phyloP scores from a whole-genome alignment of 2,329 filamentous ascomycete genomes.

The Cladophialophora immunda region DNA sequence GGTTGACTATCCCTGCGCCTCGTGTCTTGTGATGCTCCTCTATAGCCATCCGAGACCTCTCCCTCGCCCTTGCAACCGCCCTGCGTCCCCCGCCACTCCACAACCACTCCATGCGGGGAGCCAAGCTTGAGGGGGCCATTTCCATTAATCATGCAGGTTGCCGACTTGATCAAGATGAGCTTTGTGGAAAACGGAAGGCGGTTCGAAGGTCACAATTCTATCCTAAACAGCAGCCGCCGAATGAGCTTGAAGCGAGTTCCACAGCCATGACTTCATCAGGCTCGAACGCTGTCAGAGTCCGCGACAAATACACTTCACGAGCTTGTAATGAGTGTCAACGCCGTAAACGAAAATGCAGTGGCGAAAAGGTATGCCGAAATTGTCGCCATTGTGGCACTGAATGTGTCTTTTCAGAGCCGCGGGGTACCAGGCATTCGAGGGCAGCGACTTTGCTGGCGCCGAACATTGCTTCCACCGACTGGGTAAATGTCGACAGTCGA shows the following conservation, averaged over 20 bases:
- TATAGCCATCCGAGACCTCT: not conserved
- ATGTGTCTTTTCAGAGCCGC: slow-evolving; percentile 12
- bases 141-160: too few species aligned
- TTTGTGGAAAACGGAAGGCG: not conserved
- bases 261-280: slow-evolving; percentile 11
- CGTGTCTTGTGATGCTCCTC: not conserved
- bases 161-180: not conserved
- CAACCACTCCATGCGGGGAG: not conserved
- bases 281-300: slow-evolving; percentile 4
- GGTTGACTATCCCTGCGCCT: not conserved
- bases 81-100: not conserved
- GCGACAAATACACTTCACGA: slow-evolving; percentile 11
- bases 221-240: not conserved
- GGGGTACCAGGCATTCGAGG: slow-evolving; percentile 6
- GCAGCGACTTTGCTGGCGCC: not conserved
- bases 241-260: not conserved
- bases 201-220: not conserved
- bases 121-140: too few species aligned
- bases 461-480: not conserved
- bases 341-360: slow-evolving; percentile 9
- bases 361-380: slow-evolving; percentile 7
- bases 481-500: not conserved
- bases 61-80: not conserved
- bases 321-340: slow-evolving; percentile 14
- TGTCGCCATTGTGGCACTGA: slow-evolving; percentile 13